Base-by-base conservation (phyloP, 495 filamentous ascomycete species). In the Penicillium samsonianum region DNA sequence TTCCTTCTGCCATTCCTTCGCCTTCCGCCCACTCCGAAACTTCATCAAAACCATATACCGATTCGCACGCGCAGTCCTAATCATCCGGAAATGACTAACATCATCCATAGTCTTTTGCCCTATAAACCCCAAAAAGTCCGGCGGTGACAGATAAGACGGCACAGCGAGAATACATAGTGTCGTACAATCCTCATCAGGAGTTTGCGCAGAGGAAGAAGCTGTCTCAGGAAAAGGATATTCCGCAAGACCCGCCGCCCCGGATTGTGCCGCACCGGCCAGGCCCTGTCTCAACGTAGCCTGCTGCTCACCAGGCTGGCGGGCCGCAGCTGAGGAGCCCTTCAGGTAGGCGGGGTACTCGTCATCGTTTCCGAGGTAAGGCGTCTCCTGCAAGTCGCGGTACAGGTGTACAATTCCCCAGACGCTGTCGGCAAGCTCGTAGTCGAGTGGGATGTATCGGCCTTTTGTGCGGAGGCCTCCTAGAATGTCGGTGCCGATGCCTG, bases 21-120 rank as follows among this genome's bases (percentile, higher is more conserved):
- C 94, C 59, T 83, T 84, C 64, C 80, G 82, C 42, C 82, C 80
- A 62, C 86, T 86, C 46, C 91, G 78, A 70, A 98, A 97, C 75
- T 96, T 98, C 88, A 98, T 93, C 55, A 98, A 78, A 45, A 96
- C 94, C 85, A 98, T 90, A 75, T 98, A 98, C 66, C 92, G 84
- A 70, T 93, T 97, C 64, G 88, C 84, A 51, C 88, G 79, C 48
- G 87, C 87, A 4, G 94, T 98, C 78, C 90, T 85, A 47, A 98
- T 89, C 88, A 98, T 95, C 40, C 94, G 81, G 65, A 96, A 96
- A 76, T 98, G 95, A 63, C 89, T 96, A 58, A 98, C 90, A 53
- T 90, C 80, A 57, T 90, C 87, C 69, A 90, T 83, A 62, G 92
- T 96, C 67, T 87, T 86, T 71, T 97, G 90, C 1, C 94, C 94